A percentile compares a stretch with the other conserved stretches of the same genome.
phyloP scores from a whole-genome alignment of 2,329 filamentous ascomycete species.

The Dryadomyces quercus-mongolicae region DNA sequence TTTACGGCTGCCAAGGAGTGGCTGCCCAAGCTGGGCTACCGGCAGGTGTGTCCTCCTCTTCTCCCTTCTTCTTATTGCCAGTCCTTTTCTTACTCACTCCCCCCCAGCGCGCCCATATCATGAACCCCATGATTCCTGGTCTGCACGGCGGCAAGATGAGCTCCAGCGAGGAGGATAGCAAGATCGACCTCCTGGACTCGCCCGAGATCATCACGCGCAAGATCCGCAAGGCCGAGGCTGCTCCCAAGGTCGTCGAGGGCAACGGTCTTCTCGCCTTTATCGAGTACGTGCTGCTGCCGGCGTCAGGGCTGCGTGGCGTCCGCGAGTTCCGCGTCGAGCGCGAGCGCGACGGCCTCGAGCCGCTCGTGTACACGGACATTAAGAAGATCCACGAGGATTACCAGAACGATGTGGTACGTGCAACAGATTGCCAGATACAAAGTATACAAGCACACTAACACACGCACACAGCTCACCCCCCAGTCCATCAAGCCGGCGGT shows the following conservation, averaged over 20 bases:
- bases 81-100: background rate
- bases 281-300: slow-evolving; percentile 76
- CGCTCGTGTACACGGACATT: slow-evolving; percentile 69
- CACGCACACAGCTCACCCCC: slow-evolving; percentile 48
- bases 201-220: slow-evolving; percentile 68
- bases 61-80: no score
- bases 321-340: slow-evolving; percentile 57
- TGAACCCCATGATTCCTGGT: slow-evolving; percentile 72
- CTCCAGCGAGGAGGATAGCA: slow-evolving; percentile 63
- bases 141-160: slow-evolving; percentile 80
- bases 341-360: slow-evolving; percentile 51
- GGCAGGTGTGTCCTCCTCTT: slow-evolving; percentile 25
- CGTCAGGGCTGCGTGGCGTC: slow-evolving; percentile 48
- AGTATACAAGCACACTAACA: slow-evolving; percentile 21
- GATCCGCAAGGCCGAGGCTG: slow-evolving; percentile 71
- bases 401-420: slow-evolving; percentile 45
- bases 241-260: slow-evolving; percentile 63
- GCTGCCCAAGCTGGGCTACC: slow-evolving; percentile 77
- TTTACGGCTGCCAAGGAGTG: slow-evolving; percentile 78
- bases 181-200: slow-evolving; percentile 84
- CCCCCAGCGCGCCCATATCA: slow-evolving; percentile 38
- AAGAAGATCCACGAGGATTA: slow-evolving; percentile 71
- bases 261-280: slow-evolving; percentile 83
- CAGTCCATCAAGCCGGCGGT: slow-evolving; percentile 83
- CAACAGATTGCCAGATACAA: no score